phyloP scores from a whole-genome alignment of 225 moss, liverwort and hornwort genomes.

The Straminergon stramineum region DNA sequence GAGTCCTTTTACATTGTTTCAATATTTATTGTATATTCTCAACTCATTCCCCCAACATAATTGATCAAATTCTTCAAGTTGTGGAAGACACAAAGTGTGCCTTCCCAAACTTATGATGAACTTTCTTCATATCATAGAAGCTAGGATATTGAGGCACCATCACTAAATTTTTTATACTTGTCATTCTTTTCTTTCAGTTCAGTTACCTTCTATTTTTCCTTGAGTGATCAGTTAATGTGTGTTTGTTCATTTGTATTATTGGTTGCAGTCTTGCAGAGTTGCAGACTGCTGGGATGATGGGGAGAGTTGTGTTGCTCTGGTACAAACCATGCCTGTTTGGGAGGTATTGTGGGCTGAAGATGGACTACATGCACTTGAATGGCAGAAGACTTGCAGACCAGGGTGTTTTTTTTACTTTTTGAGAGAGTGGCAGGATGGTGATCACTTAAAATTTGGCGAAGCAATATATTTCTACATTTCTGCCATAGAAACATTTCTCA shows the following conservation, averaged over 20 bases:
- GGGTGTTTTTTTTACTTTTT: background rate
- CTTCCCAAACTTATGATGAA: background rate
- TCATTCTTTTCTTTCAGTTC: too few relatives aligned
- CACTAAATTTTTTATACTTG: background rate
- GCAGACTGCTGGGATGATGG: background rate
- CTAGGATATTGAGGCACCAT: background rate
- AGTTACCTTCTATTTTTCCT: background rate
- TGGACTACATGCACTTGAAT: background rate
- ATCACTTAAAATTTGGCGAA: background rate
- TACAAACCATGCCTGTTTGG: background rate
- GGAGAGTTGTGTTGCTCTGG: background rate
- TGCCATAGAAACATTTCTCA: too few relatives aligned
- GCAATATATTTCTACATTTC: too few relatives aligned
- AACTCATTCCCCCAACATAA: background rate
- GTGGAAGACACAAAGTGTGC: background rate
- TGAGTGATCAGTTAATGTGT: background rate
- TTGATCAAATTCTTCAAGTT: background rate
- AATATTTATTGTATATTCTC: background rate
- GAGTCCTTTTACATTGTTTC: background rate
- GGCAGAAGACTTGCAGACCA: background rate
- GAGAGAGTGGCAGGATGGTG: background rate
- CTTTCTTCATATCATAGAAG: background rate
- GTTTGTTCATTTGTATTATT: background rate
- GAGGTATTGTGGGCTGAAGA: background rate
- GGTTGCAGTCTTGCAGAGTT: too few relatives aligned